Conservation (phyloP, 2,329 filamentous ascomycete species). For the Diaporthe longicolla region DNA sequence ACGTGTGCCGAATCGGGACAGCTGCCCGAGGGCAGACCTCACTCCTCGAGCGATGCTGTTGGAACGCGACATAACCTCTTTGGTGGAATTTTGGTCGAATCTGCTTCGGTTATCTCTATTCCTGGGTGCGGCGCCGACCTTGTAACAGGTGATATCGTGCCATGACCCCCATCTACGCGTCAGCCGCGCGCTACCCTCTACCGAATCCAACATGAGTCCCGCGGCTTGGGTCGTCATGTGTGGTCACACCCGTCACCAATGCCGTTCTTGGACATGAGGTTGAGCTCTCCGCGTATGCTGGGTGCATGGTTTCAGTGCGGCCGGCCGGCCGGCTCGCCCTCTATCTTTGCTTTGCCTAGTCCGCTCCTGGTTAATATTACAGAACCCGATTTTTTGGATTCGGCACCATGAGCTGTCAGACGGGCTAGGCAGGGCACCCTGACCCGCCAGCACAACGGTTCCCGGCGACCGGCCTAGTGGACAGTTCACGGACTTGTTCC, state of each 20-base stretch:
- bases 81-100: background rate
- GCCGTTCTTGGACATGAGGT: background rate
- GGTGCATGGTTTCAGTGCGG: background rate
- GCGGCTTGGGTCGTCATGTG: background rate
- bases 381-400: background rate
- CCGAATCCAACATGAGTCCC: slow-evolving; percentile 6
- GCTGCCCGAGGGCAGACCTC: slow-evolving; percentile 24
- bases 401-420: slow-evolving; percentile 14
- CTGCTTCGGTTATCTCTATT: background rate
- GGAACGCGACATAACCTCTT: background rate
- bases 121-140: background rate
- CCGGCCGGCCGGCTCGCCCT: background rate
- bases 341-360: background rate
- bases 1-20: slow-evolving; percentile 25
- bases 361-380: background rate
- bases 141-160: slow-evolving; percentile 9
- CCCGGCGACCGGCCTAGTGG: slow-evolving; percentile 5
- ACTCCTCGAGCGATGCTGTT: background rate
- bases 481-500: slow-evolving; percentile 1
- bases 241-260: background rate
- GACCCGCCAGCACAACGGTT: slow-evolving; percentile 9
- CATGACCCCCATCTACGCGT: background rate
- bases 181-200: slow-evolving; percentile 15
- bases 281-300: background rate
- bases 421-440: slow-evolving; percentile 3